Conservation (phyloP, 2,329 filamentous ascomycete species). For the Colletotrichum sp. region DNA sequence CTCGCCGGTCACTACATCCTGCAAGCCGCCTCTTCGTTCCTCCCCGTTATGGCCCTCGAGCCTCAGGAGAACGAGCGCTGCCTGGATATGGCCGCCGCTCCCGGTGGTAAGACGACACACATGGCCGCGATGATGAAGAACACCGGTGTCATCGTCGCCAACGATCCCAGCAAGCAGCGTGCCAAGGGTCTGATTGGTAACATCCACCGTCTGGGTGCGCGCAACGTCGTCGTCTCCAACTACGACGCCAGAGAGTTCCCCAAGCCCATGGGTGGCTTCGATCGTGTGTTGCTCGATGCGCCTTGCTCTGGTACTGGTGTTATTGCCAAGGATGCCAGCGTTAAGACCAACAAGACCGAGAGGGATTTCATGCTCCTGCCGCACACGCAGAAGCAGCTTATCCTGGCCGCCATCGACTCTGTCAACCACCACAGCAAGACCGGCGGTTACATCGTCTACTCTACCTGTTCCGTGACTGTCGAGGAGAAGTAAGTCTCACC, state of each 20-base stretch:
- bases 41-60: constrained; percentile 96
- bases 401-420: constrained; percentile 92
- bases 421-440: constrained; percentile 91
- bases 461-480: constrained; percentile 91
- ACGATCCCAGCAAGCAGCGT: constrained; percentile 93
- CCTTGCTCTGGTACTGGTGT: constrained; percentile 77
- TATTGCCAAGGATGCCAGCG: constrained; percentile 93
- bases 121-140: constrained; percentile 98
- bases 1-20: constrained; percentile 97
- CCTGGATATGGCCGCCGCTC: constrained; percentile 91
- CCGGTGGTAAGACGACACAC: constrained; percentile 95
- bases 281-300: constrained; percentile 91
- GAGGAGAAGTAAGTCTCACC: constrained; percentile 66
- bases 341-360: constrained; percentile 98
- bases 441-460: constrained; percentile 95
- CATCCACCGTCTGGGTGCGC: constrained; percentile 88
- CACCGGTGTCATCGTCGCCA: constrained; percentile 93
- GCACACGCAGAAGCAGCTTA: constrained; percentile 92
- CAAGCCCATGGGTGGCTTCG: constrained; percentile 92
- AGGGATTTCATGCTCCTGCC: constrained; percentile 91
- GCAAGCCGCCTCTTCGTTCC: constrained; percentile 94
- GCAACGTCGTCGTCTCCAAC: constrained; percentile 92
- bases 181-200: constrained; percentile 98
- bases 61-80: constrained; percentile 88
- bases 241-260: constrained; percentile 96